A percentile compares a stretch with the other conserved stretches of the same genome.
These are phyloP conservation scores for Vanderwaltozyma yarrowii DNA, from an alignment of 805 yeast species.

Conservation along the genomic window DNA sequence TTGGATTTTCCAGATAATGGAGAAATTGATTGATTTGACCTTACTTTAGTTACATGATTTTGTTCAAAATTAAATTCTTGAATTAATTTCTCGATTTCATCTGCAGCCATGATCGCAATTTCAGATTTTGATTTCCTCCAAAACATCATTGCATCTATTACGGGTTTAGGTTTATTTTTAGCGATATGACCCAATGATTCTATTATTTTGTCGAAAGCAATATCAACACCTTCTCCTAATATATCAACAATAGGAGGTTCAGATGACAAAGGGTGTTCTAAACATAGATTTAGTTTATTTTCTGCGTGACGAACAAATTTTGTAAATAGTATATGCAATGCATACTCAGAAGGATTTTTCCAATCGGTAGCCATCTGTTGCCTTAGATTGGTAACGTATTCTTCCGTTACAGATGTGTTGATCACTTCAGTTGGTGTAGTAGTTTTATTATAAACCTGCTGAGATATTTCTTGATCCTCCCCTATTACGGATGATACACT, in stretches of 20 bases:
- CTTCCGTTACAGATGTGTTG: conserved; percentile 14
- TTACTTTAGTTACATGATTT: conserved; percentile 2
- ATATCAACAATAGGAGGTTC: conserved; percentile 76
- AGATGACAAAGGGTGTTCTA: conserved; percentile 46
- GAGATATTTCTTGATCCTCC: neutral
- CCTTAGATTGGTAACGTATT: conserved; percentile 23
- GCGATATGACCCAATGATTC: conserved; percentile 87
- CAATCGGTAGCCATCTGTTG: conserved; percentile 41
- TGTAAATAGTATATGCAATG: conserved; percentile 86
- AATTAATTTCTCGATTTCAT: conserved; percentile 37
- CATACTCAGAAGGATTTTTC: conserved; percentile 78
- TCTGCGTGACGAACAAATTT: conserved; percentile 94
- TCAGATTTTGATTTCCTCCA: conserved; percentile 95
- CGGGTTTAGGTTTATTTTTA: conserved; percentile 82
- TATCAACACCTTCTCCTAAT: conserved; percentile 78
- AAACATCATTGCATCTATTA: conserved; percentile 94
- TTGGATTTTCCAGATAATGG: conserved; percentile 7
- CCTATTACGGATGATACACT: neutral
- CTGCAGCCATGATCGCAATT: conserved; percentile 56
- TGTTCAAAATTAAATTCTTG: conserved; percentile 27
- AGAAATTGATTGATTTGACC: neutral
- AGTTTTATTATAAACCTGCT: neutral
- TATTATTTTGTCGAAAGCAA: conserved; percentile 75
- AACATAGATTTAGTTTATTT: conserved; percentile 64
- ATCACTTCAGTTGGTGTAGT: conserved; percentile 5